Percentiles rank a stretch among this genome's conserved stretches.
phyloP scores from a whole-genome alignment of 2,329 filamentous ascomycete species.

The Stachybotrys echinatus region DNA sequence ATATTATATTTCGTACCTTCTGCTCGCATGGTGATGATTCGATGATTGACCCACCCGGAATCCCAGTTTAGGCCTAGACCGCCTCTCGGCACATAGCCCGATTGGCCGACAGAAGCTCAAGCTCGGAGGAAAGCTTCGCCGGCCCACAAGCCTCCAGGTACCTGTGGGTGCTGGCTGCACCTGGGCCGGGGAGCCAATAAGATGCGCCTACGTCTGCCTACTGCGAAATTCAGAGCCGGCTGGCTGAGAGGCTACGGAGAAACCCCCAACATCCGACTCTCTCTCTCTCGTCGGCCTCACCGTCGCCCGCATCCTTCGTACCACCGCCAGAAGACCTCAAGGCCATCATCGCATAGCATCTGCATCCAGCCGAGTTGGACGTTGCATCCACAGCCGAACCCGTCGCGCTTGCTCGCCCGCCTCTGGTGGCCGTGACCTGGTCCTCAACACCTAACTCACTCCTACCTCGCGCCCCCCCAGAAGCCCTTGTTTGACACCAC shows the following conservation, averaged over 20 bases:
- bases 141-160: conserved; percentile 4
- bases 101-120: conserved; percentile 7
- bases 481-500: not conserved
- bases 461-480: not conserved
- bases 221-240: not conserved
- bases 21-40: not conserved
- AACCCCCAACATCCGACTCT: too few relatives aligned
- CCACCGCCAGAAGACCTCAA: too few relatives aligned
- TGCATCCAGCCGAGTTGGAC: too few relatives aligned
- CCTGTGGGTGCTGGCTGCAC: conserved; percentile 18
- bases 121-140: conserved; percentile 19
- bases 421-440: too few relatives aligned
- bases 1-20: too few relatives aligned
- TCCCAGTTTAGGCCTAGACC: not conserved
- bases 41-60: not conserved
- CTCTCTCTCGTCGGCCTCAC: too few relatives aligned
- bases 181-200: conserved; percentile 13
- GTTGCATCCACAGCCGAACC: too few relatives aligned
- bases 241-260: not conserved
- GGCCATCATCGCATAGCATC: too few relatives aligned
- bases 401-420: too few relatives aligned
- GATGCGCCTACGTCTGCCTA: conserved; percentile 1
- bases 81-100: conserved; percentile 10
- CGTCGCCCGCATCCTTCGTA: too few relatives aligned
- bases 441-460: not conserved